Base-by-base conservation (phyloP, 2,329 filamentous ascomycete genomes). In the Huntiella abstrusa region DNA sequence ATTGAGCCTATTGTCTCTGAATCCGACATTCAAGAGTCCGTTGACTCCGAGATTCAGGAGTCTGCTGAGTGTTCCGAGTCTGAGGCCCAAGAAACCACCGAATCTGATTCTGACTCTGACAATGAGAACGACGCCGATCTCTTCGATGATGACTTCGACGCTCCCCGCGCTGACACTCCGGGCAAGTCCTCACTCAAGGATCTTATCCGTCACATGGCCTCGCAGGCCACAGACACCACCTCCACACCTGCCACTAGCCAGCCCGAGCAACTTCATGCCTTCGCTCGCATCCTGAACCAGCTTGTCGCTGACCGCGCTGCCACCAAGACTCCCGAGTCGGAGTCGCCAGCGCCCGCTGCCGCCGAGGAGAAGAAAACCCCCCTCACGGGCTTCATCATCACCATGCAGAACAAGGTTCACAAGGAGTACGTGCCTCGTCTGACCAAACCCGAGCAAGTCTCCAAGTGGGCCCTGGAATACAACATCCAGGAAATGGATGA, bases 381-480 rank as follows among this genome's bases (percentile, higher is more conserved):
- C 2, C 55, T 87, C 1, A 63, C 85, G 19, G 82, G 75, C 35
- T 74, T 91, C 69, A 76, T 75, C 11, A 64, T 95, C 47, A 79
- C 75, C 0, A 65, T 84, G 43, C 74, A 74, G 52, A 91, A 83
- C 64, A 73, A 71, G 52, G 71, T 93, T 46, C 80, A 91, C 55
- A 77, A 72, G 13, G 46, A 64, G 10, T 70, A 71, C 46, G 73
- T 84, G 1, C 56, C 64, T 0, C 76, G 85, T 3, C 82, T 85
- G 0, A 52, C 61, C 1, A 53, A 66, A 0, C 11, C 57, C 79
- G 40, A 59, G 44, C 0, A 32, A 54, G 11, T 15, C 7, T 4
- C 59, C 57, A 49, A 75, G 52, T 95, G 87, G 87, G 59, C 63
- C 0, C 65, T 95, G n/a, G 75, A 91, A 54, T 95, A 93, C 60